Evolutionary conservation across 768 basidiomycete species (phyloP).

Genomic region (Trametes meyenii): DNA sequence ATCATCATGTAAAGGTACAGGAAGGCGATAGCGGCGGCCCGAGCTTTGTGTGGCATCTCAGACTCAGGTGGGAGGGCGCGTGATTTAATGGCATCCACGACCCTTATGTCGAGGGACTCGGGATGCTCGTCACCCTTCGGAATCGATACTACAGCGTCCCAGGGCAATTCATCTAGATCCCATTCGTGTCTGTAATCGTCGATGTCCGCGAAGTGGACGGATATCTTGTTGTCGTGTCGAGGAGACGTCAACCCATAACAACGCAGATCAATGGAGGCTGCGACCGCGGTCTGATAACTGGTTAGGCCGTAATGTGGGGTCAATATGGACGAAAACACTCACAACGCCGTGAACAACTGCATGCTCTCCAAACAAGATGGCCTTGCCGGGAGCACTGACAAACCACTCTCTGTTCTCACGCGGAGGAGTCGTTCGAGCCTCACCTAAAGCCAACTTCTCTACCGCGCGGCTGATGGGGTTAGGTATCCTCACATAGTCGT

Average conservation of each 20-base stretch:
- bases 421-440: constrained; percentile 18
- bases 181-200: constrained; percentile 79
- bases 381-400: constrained; percentile 95
- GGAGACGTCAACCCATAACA: constrained; percentile 88
- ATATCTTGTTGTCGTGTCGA: constrained; percentile 70
- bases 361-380: constrained; percentile 98
- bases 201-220: constrained; percentile 80
- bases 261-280: constrained; percentile 92
- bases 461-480: constrained; percentile 58
- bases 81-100: constrained; percentile 71
- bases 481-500: constrained; percentile 51
- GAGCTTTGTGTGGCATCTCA: constrained; percentile 40
- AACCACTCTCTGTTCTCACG: constrained; percentile 66
- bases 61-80: constrained; percentile 40
- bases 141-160: constrained; percentile 67
- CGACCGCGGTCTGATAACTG: constrained; percentile 77
- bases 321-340: constrained; percentile 38
- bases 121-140: constrained; percentile 55
- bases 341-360: constrained; percentile 97
- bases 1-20: constrained; percentile 92
- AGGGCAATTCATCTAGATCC: constrained; percentile 76
- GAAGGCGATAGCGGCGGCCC: constrained; percentile 69
- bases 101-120: constrained; percentile 68
- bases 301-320: neutral
- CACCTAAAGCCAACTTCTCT: constrained; percentile 59